phyloP scores from a whole-genome alignment of 169 alveolate genomes.

The Cyclospora cayetanensis region DNA sequence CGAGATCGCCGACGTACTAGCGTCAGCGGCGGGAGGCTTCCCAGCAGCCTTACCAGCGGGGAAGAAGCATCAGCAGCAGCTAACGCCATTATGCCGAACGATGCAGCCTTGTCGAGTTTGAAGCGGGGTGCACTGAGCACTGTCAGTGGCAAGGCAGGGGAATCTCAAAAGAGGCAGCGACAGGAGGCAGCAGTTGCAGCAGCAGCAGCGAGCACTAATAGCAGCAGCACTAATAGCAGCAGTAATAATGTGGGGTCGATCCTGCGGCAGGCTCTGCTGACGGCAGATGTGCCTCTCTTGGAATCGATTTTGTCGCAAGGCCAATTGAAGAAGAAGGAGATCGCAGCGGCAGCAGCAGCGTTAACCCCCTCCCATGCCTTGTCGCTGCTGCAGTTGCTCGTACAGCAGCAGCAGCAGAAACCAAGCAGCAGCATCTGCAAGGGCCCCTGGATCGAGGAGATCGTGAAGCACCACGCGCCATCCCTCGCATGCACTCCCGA shows the following conservation, averaged over 20 bases:
- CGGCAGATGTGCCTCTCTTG: slow-evolving; percentile 29
- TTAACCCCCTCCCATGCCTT: slow-evolving; percentile 29
- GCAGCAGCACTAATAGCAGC: not conserved
- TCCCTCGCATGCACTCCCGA: not conserved
- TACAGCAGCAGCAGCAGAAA: slow-evolving; percentile 57
- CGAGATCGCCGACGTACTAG: not conserved
- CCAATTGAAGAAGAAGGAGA: slow-evolving; percentile 1
- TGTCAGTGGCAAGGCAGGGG: not conserved
- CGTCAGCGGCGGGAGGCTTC: not conserved
- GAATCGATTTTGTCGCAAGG: not conserved
- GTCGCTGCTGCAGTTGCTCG: slow-evolving; percentile 54
- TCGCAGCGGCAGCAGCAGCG: slow-evolving; percentile 49
- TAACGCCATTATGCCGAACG: not conserved
- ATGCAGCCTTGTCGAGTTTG: not conserved
- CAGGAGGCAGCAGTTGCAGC: not conserved
- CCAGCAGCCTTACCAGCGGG: not conserved
- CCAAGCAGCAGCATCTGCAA: slow-evolving; percentile 1
- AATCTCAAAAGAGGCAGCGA: not conserved
- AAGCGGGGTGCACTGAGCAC: not conserved
- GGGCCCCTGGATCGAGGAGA: slow-evolving; percentile 59
- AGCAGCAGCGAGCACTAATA: not conserved
- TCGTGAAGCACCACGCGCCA: slow-evolving; percentile 61
- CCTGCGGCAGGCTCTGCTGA: slow-evolving; percentile 50
- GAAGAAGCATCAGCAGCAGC: slow-evolving; percentile 4
- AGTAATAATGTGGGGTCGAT: slow-evolving; percentile 22